Evolutionary conservation across 176 grass and related monocot genomes (phyloP).

Genomic region (Themeda triandra): DNA sequence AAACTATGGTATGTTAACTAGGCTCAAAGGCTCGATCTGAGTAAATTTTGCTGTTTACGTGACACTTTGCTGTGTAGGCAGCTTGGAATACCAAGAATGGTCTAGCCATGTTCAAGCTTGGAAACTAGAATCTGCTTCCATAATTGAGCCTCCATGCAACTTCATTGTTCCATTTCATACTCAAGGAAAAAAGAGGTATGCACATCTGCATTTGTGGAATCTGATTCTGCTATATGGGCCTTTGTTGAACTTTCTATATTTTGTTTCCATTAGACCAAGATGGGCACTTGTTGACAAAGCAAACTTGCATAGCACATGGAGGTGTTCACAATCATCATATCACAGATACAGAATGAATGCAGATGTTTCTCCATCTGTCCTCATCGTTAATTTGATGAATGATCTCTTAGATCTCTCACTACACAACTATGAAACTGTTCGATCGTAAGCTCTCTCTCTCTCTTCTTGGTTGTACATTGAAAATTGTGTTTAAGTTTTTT

Average conservation of each 20-base stretch:
- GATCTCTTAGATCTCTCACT: conserved; percentile 93
- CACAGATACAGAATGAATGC: conserved; percentile 77
- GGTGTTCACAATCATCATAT: conserved; percentile 87
- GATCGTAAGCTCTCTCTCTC: conserved; percentile 52
- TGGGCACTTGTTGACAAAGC: conserved; percentile 92
- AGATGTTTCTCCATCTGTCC: conserved; percentile 62
- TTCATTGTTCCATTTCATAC: conserved; percentile 80
- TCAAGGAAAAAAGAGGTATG: conserved; percentile 88
- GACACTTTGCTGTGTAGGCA: conserved; percentile 55
- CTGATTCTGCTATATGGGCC: conserved; percentile 16
- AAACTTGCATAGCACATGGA: conserved; percentile 90
- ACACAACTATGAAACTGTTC: conserved; percentile 97
- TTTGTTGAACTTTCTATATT: conserved; percentile 13
- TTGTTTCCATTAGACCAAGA: conserved; percentile 62
- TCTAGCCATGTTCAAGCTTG: conserved; percentile 78
- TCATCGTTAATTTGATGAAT: conserved; percentile 69
- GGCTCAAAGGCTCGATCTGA: background rate
- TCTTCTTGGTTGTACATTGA: background rate
- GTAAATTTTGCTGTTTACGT: conserved; percentile 40
- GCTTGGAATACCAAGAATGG: conserved; percentile 97
- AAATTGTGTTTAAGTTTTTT: background rate
- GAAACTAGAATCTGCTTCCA: conserved; percentile 86
- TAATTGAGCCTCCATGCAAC: conserved; percentile 91
- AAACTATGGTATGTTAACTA: conserved; percentile 77
- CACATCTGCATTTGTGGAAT: conserved; percentile 1